These are phyloP conservation scores for Lactifluus echinatus DNA, from an alignment of 768 basidiomycete species.

Conservation along the genomic window DNA sequence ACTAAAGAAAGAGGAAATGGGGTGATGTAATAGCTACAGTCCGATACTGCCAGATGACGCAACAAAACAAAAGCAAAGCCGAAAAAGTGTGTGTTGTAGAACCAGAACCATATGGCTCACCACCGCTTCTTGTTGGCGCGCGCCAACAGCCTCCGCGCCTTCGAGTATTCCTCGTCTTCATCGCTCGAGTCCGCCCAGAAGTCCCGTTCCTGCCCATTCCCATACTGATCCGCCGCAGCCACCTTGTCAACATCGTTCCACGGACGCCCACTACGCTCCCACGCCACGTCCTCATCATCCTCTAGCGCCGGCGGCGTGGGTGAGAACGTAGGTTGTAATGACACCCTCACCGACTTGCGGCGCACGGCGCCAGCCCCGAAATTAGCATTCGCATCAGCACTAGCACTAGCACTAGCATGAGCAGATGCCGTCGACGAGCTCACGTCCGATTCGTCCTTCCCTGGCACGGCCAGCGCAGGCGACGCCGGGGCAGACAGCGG, in stretches of 20 bases:
- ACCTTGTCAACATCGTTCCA: conserved; percentile 23
- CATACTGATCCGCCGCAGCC: conserved; percentile 5
- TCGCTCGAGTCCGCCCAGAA: conserved; percentile 73
- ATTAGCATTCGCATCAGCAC: no score
- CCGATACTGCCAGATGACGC: background rate
- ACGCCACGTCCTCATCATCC: conserved; percentile 31
- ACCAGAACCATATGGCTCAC: conserved; percentile 5
- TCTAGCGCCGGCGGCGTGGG: conserved; percentile 58
- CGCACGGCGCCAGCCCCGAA: conserved; percentile 26
- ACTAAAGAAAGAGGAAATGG: background rate
- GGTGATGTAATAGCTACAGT: background rate
- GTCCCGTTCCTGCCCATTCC: conserved; percentile 26
- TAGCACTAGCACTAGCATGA: background rate
- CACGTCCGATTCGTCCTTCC: conserved; percentile 25
- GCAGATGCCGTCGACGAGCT: conserved; percentile 23
- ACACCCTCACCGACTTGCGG: conserved; percentile 71
- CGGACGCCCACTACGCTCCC: conserved; percentile 11
- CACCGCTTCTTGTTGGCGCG: conserved; percentile 36
- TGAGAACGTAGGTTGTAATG: conserved; percentile 68
- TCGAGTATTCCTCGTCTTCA: conserved; percentile 57
- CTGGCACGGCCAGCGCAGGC: conserved; percentile 13
- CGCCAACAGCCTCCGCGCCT: conserved; percentile 46
- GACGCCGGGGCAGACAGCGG: conserved; percentile 11
- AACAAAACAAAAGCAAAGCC: background rate
- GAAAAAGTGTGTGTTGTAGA: no score